Conservation (phyloP, 805 yeast species). For the Kodamaea laetipori region DNA sequence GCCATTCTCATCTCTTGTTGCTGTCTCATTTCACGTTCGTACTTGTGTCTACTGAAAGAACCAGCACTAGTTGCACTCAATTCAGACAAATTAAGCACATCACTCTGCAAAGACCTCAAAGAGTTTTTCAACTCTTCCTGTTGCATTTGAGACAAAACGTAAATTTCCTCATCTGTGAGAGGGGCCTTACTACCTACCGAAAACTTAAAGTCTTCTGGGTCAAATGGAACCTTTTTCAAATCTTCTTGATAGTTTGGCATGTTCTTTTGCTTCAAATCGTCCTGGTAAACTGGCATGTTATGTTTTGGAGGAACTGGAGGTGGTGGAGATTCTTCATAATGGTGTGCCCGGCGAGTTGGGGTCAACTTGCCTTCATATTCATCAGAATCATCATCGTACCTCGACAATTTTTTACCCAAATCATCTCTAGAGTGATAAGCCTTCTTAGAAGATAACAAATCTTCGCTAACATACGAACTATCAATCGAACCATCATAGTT, state of each 20-base stretch:
- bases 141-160: slow-evolving; percentile 32
- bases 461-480: slow-evolving; percentile 38
- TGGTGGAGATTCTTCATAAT: slow-evolving; percentile 13
- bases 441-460: slow-evolving; percentile 32
- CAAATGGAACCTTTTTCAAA: slow-evolving; percentile 29
- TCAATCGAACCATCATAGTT: slow-evolving; percentile 24
- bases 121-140: slow-evolving; percentile 43
- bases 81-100: slow-evolving; percentile 57
- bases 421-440: slow-evolving; percentile 37
- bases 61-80: slow-evolving; percentile 91
- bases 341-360: slow-evolving; percentile 10
- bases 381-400: slow-evolving; percentile 24
- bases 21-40: slow-evolving; percentile 38
- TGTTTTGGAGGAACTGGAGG: slow-evolving; percentile 42
- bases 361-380: slow-evolving; percentile 17
- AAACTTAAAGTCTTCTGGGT: slow-evolving; percentile 39
- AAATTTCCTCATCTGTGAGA: slow-evolving; percentile 29
- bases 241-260: background rate
- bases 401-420: slow-evolving; percentile 34
- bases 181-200: slow-evolving; percentile 25
- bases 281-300: slow-evolving; percentile 15
- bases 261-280: too few relatives aligned
- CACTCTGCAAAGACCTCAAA: slow-evolving; percentile 47
- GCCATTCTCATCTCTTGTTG: slow-evolving; percentile 25
- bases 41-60: slow-evolving; percentile 73